Evolutionary conservation across 2,329 filamentous ascomycete genomes (phyloP).

Genomic region (Didymella segeticola): DNA sequence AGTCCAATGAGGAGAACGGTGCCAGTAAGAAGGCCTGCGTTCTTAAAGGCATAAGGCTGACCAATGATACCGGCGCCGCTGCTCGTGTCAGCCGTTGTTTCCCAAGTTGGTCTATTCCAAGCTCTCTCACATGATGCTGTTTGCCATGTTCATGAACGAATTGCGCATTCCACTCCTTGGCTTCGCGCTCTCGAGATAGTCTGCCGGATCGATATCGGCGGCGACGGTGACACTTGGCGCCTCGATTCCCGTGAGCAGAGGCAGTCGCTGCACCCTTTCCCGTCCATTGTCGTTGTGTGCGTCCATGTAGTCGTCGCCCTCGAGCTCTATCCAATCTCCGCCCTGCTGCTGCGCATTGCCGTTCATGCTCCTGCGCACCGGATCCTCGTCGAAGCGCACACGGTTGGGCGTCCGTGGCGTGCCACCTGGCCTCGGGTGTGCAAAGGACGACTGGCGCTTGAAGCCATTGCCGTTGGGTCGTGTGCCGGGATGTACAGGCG

Average conservation of each 20-base stretch:
- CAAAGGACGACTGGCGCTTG: constrained; percentile 54
- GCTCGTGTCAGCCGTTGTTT: constrained; percentile 21
- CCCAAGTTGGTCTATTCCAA: accelerated
- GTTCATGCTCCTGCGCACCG: constrained; percentile 44
- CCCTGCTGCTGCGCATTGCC: constrained; percentile 37
- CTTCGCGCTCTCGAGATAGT: constrained; percentile 66
- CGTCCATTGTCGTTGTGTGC: constrained; percentile 47
- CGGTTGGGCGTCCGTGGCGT: constrained; percentile 72
- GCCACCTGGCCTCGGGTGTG: constrained; percentile 54
- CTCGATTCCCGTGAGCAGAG: constrained; percentile 70
- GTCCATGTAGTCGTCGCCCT: constrained; percentile 68
- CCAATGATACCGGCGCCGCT: constrained; percentile 71
- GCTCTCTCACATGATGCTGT: constrained; percentile 78
- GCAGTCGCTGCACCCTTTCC: constrained; percentile 62
- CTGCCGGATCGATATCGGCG: constrained; percentile 64
- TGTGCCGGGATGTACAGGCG: constrained; percentile 35
- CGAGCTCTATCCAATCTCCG: constrained; percentile 57
- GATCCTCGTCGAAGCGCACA: constrained; percentile 71
- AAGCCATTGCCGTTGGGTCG: constrained; percentile 33
- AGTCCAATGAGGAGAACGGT: constrained; percentile 77
- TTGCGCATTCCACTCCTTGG: constrained; percentile 85
- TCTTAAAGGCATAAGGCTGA: constrained; percentile 94
- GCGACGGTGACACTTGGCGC: constrained; percentile 79
- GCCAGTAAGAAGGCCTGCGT: constrained; percentile 86
- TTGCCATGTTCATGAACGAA: constrained; percentile 99